Conservation (phyloP, 257 asterid species). For the Vinca minor region DNA sequence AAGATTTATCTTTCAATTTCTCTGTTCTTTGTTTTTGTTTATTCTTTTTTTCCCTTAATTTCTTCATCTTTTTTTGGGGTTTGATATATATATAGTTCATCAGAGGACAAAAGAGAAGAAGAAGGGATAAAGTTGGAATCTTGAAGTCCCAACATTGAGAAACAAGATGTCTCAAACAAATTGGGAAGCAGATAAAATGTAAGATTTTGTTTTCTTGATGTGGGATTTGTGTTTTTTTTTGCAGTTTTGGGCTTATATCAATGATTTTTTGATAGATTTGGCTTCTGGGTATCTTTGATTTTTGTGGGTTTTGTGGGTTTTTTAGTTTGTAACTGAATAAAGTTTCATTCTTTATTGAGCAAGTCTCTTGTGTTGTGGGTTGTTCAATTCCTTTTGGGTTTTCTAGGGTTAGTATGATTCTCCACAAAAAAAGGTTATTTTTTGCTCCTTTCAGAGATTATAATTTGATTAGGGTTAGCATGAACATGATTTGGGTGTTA, state of each 20-base stretch:
- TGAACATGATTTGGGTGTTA: no score
- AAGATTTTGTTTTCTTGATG: conserved; percentile 19
- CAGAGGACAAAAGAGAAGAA: conserved; percentile 18
- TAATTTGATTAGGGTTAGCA: neutral
- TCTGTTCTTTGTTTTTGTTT: neutral
- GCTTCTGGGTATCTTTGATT: conserved; percentile 16
- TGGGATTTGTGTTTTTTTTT: conserved; percentile 5
- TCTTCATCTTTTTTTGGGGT: neutral
- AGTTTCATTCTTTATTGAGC: conserved; percentile 10
- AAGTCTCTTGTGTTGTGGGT: neutral
- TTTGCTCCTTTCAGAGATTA: no score
- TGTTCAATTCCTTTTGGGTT: neutral
- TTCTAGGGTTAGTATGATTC: conserved; percentile 6
- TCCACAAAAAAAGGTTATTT: neutral
- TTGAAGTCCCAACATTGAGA: conserved; percentile 38
- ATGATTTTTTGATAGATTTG: conserved; percentile 27
- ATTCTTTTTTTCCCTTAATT: neutral
- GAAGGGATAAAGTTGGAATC: conserved; percentile 17
- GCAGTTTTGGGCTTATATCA: conserved; percentile 14
- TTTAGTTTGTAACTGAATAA: no score
- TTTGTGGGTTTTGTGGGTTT: conserved; percentile 7
- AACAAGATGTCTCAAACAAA: conserved; percentile 83
- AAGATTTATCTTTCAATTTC: neutral
- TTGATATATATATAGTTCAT: conserved; percentile 3
- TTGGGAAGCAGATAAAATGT: conserved; percentile 99